Evolutionary conservation across 1,284 basidiomycete species (phyloP).

Genomic region (Puccinia coronata): DNA sequence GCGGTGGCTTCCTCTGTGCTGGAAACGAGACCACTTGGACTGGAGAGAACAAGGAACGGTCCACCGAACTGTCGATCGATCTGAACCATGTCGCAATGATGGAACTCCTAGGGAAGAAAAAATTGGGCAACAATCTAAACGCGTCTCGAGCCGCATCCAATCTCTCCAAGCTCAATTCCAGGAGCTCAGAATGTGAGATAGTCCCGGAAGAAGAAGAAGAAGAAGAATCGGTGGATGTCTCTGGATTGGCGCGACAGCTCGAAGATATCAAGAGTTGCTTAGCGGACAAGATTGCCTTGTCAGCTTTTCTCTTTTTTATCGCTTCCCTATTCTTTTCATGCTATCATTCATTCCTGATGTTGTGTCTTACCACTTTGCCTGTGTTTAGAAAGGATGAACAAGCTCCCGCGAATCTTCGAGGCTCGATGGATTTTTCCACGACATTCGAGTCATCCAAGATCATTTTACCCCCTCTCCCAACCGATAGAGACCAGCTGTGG

Average conservation of each 20-base stretch:
- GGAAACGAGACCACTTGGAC: conserved; percentile 30
- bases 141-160: background rate
- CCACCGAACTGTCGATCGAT: conserved; percentile 41
- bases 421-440: conserved; percentile 32
- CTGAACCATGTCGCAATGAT: conserved; percentile 31
- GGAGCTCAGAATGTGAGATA: background rate
- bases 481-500: conserved; percentile 18
- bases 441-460: conserved; percentile 30
- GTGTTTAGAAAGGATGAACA: conserved; percentile 33
- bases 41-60: conserved; percentile 2
- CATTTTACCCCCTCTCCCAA: conserved; percentile 14
- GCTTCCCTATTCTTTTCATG: background rate
- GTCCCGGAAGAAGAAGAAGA: too few species aligned
- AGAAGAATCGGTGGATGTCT: conserved; percentile 26
- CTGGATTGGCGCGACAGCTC: conserved; percentile 15
- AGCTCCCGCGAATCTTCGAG: conserved; percentile 10
- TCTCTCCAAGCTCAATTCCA: background rate
- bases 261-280: background rate
- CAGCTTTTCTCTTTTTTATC: background rate
- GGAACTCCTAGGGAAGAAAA: conserved; percentile 38
- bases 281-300: conserved; percentile 21
- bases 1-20: conserved; percentile 19
- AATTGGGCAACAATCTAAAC: background rate
- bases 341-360: background rate
- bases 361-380: background rate